Evolutionary conservation across 768 basidiomycete genomes (phyloP).

Genomic region (Tremella yokohamensis): DNA sequence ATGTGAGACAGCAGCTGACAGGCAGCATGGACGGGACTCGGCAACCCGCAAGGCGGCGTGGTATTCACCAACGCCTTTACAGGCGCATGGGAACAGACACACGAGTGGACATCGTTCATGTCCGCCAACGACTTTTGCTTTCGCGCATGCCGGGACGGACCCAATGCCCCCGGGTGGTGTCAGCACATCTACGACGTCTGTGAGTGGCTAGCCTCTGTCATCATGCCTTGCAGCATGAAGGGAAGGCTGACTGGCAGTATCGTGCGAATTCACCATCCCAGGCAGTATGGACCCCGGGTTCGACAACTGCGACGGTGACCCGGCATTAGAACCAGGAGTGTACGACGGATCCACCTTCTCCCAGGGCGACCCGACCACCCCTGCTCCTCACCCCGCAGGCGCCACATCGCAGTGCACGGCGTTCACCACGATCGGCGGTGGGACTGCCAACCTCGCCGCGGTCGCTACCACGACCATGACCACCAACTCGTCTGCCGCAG

Average conservation of each 20-base stretch:
- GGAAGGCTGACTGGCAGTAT: constrained; percentile 27
- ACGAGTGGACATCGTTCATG: constrained; percentile 51
- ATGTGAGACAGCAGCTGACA: not conserved
- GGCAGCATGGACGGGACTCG: constrained; percentile 52
- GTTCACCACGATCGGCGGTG: constrained; percentile 56
- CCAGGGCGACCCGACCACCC: constrained; percentile 53
- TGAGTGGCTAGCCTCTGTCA: constrained; percentile 38
- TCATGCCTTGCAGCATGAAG: not conserved
- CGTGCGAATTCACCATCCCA: constrained; percentile 44
- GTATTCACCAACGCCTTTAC: constrained; percentile 53
- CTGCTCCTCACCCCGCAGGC: constrained; percentile 55
- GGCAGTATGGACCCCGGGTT: constrained; percentile 36
- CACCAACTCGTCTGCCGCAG: constrained; percentile 11
- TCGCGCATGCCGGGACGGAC: constrained; percentile 44
- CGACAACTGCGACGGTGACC: constrained; percentile 37
- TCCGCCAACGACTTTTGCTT: constrained; percentile 39
- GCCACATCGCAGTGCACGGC: constrained; percentile 62
- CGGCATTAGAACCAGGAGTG: constrained; percentile 48
- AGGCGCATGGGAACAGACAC: constrained; percentile 50
- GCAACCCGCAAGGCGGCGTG: constrained; percentile 53
- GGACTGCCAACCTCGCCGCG: constrained; percentile 23
- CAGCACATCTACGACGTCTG: constrained; percentile 54
- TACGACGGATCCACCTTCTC: constrained; percentile 53
- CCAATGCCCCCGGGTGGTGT: constrained; percentile 52
- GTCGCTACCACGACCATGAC: not conserved